phyloP scores from a whole-genome alignment of 1,284 basidiomycete species.

The Earliella scabrosa region DNA sequence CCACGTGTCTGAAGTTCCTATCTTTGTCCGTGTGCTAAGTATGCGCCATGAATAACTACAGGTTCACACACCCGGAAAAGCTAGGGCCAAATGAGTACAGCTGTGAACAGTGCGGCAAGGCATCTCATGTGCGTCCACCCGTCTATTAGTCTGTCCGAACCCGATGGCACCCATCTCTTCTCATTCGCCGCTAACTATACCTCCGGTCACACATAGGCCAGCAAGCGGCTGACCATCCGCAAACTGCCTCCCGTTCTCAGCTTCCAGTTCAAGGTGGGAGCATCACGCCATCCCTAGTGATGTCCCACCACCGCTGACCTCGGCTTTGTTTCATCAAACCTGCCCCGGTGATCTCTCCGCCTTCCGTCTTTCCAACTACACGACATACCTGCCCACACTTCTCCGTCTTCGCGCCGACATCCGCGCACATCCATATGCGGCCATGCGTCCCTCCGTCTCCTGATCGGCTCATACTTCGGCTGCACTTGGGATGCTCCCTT shows the following conservation, averaged over 20 bases:
- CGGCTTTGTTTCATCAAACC: background rate
- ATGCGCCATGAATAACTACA: constrained; percentile 33
- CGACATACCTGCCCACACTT: too few relatives aligned
- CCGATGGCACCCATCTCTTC: background rate
- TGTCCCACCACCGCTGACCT: constrained; percentile 8
- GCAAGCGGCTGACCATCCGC: constrained; percentile 83
- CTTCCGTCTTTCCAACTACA: too few relatives aligned
- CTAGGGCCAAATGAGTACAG: constrained; percentile 74
- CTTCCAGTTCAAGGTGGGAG: constrained; percentile 90
- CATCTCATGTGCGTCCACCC: constrained; percentile 54
- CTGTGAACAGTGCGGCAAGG: constrained; percentile 74
- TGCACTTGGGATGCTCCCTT: background rate
- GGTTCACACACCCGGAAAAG: constrained; percentile 80
- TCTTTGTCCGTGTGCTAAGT: constrained; percentile 1
- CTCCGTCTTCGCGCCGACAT: too few relatives aligned
- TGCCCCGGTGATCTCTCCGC: background rate
- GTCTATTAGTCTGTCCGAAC: background rate
- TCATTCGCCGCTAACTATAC: constrained; percentile 11
- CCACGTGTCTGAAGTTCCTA: background rate
- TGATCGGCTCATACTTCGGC: background rate
- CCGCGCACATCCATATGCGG: background rate
- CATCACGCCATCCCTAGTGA: constrained; percentile 1
- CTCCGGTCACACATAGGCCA: constrained; percentile 52
- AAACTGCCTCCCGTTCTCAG: constrained; percentile 90
- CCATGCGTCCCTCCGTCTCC: constrained; percentile 3